phyloP scores from a whole-genome alignment of 2,329 filamentous ascomycete species.

The Colletotrichum orbiculare region DNA sequence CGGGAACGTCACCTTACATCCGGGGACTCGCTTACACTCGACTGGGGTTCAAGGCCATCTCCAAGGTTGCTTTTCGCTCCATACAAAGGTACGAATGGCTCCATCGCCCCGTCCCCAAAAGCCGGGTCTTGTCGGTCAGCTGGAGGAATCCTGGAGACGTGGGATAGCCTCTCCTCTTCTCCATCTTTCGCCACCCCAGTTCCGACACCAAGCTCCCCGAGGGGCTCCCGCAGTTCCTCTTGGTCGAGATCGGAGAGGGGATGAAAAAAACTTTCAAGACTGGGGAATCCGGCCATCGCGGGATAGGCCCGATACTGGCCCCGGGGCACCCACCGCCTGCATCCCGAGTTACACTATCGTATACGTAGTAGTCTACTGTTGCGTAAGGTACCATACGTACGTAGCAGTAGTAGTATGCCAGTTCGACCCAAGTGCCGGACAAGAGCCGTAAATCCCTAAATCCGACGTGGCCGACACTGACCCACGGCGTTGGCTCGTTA shows the following conservation, averaged over 20 bases:
- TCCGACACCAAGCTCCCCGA: slow-evolving; percentile 16
- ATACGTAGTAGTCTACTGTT: no score
- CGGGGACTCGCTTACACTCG: slow-evolving; percentile 4
- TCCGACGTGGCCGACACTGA: background rate
- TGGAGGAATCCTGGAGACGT: background rate
- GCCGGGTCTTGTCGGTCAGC: no score
- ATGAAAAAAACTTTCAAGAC: slow-evolving; percentile 5
- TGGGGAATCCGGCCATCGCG: slow-evolving; percentile 14
- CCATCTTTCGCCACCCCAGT: slow-evolving; percentile 3
- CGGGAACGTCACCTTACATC: slow-evolving; percentile 35
- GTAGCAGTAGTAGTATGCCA: background rate
- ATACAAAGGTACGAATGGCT: no score
- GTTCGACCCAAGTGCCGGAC: slow-evolving; percentile 23
- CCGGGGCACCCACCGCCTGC: slow-evolving; percentile 14
- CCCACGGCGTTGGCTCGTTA: background rate
- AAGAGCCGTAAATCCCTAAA: slow-evolving; percentile 24
- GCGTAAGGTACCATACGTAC: no score
- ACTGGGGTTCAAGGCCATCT: no score
- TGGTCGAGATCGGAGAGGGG: background rate
- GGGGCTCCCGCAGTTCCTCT: slow-evolving; percentile 27
- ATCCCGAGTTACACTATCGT: no score
- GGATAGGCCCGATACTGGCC: slow-evolving; percentile 21
- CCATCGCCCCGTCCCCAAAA: no score
- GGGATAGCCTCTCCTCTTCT: background rate
- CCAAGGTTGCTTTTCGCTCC: no score